Conservation (phyloP, 371 early-diverging fungal genomes). For the Phascolomyces articulosus region DNA sequence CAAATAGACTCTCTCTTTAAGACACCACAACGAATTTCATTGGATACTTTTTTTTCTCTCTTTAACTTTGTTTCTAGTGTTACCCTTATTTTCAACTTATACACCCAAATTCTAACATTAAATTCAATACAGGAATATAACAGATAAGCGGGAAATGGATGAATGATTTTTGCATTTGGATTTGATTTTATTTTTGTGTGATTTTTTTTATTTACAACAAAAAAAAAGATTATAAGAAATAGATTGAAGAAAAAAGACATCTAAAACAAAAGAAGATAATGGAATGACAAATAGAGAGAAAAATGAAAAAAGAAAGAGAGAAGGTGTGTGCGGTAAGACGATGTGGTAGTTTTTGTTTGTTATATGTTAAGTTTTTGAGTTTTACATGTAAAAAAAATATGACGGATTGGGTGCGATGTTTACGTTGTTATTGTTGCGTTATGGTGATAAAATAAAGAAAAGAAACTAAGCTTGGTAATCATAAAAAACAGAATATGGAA, state of each 20-base stretch:
- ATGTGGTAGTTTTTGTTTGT: too few species aligned
- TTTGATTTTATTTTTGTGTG: too few species aligned
- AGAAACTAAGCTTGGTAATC: not conserved
- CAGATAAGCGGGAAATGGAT: too few species aligned
- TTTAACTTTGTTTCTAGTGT: not conserved
- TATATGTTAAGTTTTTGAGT: too few species aligned
- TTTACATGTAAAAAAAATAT: not conserved
- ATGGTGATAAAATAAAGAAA: not conserved
- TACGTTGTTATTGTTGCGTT: not conserved
- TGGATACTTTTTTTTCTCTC: not conserved
- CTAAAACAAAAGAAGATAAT: not conserved
- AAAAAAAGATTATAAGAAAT: too few species aligned
- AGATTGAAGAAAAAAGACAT: too few species aligned
- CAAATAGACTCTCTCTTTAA: not conserved
- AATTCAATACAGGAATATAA: too few species aligned
- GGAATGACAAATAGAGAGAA: not conserved
- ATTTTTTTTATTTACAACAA: conserved; percentile 6
- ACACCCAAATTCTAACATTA: too few species aligned
- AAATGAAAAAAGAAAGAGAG: conserved; percentile 10
- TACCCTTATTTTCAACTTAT: too few species aligned
- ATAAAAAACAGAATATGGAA: conserved; percentile 7
- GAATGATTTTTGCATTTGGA: too few species aligned
- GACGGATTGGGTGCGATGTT: too few species aligned
- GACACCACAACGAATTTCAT: not conserved
- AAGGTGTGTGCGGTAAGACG: not conserved